These are phyloP conservation scores for Leccinum pallidistipes DNA, from an alignment of 1,284 basidiomycete genomes.

Conservation along the genomic window DNA sequence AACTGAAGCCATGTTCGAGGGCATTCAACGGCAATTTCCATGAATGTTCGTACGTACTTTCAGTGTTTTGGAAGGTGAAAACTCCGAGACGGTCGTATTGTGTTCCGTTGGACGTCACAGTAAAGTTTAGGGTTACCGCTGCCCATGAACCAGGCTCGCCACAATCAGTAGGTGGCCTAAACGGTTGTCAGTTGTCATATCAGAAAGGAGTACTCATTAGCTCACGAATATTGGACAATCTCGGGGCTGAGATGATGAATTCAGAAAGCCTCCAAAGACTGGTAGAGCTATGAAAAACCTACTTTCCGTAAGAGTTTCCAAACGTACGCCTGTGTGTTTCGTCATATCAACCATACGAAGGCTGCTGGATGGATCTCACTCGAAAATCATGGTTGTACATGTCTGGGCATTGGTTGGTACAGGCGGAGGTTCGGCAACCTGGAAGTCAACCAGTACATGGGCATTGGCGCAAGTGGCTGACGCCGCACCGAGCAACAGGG, in stretches of 20 bases:
- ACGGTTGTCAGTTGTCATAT: conserved; percentile 2
- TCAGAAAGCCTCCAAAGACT: background rate
- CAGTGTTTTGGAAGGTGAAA: conserved; percentile 74
- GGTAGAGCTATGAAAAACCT: conserved; percentile 26
- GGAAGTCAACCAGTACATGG: too few relatives aligned
- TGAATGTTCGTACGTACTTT: conserved; percentile 49
- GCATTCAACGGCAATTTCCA: background rate
- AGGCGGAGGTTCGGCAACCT: too few relatives aligned
- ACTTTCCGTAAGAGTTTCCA: conserved; percentile 69
- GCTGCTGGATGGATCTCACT: background rate
- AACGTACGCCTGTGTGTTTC: conserved; percentile 57
- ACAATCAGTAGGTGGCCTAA: conserved; percentile 70
- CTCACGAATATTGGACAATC: conserved; percentile 63
- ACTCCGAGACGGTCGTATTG: conserved; percentile 74
- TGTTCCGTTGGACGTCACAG: conserved; percentile 76
- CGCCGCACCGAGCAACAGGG: too few relatives aligned
- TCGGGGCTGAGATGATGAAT: conserved; percentile 48
- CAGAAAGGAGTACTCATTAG: conserved; percentile 1
- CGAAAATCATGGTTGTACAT: too few relatives aligned
- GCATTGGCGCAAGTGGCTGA: too few relatives aligned
- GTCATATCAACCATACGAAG: background rate
- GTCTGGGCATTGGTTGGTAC: too few relatives aligned
- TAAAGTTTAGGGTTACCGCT: conserved; percentile 72
- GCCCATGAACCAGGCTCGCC: conserved; percentile 73
- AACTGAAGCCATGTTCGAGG: conserved; percentile 38